phyloP scores from a whole-genome alignment of 1,284 basidiomycete species.

The Ganoderma boninense region DNA sequence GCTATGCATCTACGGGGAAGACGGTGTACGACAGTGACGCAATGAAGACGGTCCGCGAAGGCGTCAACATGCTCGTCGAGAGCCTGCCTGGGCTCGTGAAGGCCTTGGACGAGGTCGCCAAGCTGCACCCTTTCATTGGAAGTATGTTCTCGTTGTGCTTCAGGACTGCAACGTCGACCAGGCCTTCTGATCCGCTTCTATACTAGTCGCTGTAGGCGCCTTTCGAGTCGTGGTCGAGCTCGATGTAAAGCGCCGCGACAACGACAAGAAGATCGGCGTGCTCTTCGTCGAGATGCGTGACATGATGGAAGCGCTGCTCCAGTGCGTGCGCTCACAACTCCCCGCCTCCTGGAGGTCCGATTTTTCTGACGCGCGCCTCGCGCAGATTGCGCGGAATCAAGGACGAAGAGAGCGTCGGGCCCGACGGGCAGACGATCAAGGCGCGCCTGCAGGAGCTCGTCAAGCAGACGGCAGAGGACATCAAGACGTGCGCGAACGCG shows the following conservation, averaged over 20 bases:
- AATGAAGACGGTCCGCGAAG: constrained; percentile 20
- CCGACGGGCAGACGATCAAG: constrained; percentile 35
- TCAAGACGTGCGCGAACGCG: constrained; percentile 41
- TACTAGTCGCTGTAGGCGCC: constrained; percentile 50
- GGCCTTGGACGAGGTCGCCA: constrained; percentile 38
- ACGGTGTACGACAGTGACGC: constrained; percentile 15
- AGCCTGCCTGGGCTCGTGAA: constrained; percentile 37
- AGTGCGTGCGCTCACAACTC: constrained; percentile 40
- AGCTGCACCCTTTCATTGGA: constrained; percentile 41
- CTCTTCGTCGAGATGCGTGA: constrained; percentile 55
- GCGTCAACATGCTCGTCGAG: constrained; percentile 36
- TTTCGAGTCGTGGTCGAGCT: constrained; percentile 53
- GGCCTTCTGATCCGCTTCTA: neutral
- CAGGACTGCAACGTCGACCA: neutral
- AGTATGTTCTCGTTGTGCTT: constrained; percentile 19
- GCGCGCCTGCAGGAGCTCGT: constrained; percentile 35
- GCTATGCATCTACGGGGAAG: constrained; percentile 14
- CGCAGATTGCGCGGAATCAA: constrained; percentile 22
- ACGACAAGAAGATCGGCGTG: constrained; percentile 51
- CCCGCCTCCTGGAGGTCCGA: neutral
- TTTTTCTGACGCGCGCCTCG: neutral
- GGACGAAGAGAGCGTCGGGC: constrained; percentile 32
- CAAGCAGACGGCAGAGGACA: constrained; percentile 39
- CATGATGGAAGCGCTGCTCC: constrained; percentile 52
- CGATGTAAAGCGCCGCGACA: constrained; percentile 50